Evolutionary conservation across 805 yeast species (phyloP), one percentile per base, ranked within the genome.

Genomic region (Yarrowia bubula): DNA sequence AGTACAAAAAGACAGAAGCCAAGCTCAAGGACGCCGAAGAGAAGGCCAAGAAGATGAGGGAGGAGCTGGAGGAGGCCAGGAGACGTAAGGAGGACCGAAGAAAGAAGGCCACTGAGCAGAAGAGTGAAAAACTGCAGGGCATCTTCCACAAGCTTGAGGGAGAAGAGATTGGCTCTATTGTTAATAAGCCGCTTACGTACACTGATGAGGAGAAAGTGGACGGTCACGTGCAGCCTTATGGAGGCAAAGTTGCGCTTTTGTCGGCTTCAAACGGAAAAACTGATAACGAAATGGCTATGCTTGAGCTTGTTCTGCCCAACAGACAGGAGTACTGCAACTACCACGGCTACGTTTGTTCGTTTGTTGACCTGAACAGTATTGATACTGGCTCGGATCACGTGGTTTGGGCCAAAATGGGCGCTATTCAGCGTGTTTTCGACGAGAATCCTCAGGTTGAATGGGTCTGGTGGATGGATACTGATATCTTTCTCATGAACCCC

Each of bases 401-500:
- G 15, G 71, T 68, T 8, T 76, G 79, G 79, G 69, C 69, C 42
- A 76, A 76, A 64, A 65, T 76, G 32, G 73, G 75, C 5, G 76
- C 77, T 14, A 69, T 76, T 18, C 67, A 67, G 57, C 72, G 73
- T 13, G 71, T 76, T 4, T 74, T 75, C 46, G 70, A 68, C 13
- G 46, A 43, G 31, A 63, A 73, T 64, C 77, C 78, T 5, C 69
- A 72, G 2, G 77, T 73, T 17, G 75, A 76, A 60, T 76, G 79
- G 79, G 69, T 76, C 32, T 76, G 77, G 77, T 76, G 78, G 78
- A 69, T 76, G 22, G 79, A 76, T 65, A 69, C 71, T 8, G 79
- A 76, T 41, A 73, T 74, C 13, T 68, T 76, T 31, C 72, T 76
- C 61, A 74, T 74, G 73, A 74, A 75, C 50, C 71, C 71, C 5